phyloP scores from a whole-genome alignment of 2,329 filamentous ascomycete genomes.

The Elsinoe batatas region DNA sequence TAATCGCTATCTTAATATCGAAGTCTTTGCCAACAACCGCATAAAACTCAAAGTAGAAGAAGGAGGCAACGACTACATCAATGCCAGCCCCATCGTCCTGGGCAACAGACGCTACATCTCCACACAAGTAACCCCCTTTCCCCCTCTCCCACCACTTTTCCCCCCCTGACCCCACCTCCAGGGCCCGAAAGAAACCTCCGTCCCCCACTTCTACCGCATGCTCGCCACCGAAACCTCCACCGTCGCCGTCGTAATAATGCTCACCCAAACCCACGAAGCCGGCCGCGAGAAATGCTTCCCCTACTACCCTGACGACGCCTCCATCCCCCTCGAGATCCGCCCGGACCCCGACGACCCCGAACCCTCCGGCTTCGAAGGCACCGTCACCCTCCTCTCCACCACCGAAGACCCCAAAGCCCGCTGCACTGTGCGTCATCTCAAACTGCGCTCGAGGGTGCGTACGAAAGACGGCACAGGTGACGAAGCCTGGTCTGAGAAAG shows the following conservation, averaged over 20 bases:
- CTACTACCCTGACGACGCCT: constrained; percentile 59
- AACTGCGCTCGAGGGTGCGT: constrained; percentile 33
- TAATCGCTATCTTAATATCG: constrained; percentile 84
- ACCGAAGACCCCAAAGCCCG: constrained; percentile 46
- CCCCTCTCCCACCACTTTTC: not conserved
- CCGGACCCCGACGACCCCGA: constrained; percentile 17
- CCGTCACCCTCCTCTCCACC: constrained; percentile 51
- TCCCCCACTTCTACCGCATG: constrained; percentile 92
- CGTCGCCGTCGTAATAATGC: constrained; percentile 76
- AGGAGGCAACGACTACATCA: constrained; percentile 47
- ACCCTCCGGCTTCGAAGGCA: constrained; percentile 50
- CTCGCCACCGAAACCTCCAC: constrained; percentile 64
- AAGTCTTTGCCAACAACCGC: constrained; percentile 80
- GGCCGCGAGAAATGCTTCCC: constrained; percentile 74
- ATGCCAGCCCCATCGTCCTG: constrained; percentile 39
- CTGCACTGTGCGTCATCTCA: constrained; percentile 65
- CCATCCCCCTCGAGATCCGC: constrained; percentile 24
- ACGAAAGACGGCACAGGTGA: constrained; percentile 31
- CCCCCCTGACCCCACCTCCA: constrained; percentile 23
- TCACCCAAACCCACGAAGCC: constrained; percentile 78
- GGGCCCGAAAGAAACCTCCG: constrained; percentile 68
- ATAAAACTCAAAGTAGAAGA: constrained; percentile 70
- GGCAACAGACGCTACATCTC: constrained; percentile 63
- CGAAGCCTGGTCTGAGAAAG: constrained; percentile 43
- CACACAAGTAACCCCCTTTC: constrained; percentile 51